A percentile compares a stretch with the other conserved stretches of the same genome.
phyloP scores from a whole-genome alignment of 1,139 yeast species.

The Candida sp. region DNA sequence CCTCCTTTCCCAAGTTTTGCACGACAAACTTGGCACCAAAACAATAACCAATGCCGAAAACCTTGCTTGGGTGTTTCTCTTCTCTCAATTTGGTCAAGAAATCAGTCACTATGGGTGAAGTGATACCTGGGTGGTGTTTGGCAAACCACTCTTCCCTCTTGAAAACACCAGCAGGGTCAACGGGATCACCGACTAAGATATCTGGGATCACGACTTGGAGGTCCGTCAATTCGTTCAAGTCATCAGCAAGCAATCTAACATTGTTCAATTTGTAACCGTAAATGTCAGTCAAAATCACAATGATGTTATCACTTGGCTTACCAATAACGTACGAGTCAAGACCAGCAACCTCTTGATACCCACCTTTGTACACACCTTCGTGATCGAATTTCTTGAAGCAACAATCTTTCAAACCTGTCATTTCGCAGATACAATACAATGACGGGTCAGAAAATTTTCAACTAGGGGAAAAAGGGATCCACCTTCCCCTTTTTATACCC shows the following conservation, averaged over 20 bases:
- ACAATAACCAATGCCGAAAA: conserved; percentile 78
- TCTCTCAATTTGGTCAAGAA: conserved; percentile 31
- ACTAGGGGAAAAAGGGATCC: too few relatives aligned
- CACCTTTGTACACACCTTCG: conserved; percentile 55
- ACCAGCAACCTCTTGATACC: conserved; percentile 44
- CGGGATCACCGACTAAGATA: conserved; percentile 60
- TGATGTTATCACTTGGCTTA: conserved; percentile 36
- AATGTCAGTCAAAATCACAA: conserved; percentile 71
- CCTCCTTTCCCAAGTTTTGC: conserved; percentile 52
- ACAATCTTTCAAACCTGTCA: conserved; percentile 1
- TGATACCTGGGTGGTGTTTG: conserved; percentile 51
- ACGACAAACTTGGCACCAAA: conserved; percentile 77
- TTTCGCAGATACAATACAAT: too few relatives aligned
- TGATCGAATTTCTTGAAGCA: conserved; percentile 26
- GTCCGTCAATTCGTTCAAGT: conserved; percentile 51
- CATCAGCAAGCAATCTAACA: conserved; percentile 67
- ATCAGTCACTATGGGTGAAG: conserved; percentile 39
- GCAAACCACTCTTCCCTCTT: conserved; percentile 48
- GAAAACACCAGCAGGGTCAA: conserved; percentile 26
- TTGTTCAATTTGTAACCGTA: conserved; percentile 65
- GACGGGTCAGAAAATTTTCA: too few relatives aligned
- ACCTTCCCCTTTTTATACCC: too few relatives aligned
- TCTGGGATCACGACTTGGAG: conserved; percentile 80
- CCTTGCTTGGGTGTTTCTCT: neutral
- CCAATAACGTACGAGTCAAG: conserved; percentile 62